Conservation (phyloP, 805 yeast genomes). For the Ogataea wickerhamii region DNA sequence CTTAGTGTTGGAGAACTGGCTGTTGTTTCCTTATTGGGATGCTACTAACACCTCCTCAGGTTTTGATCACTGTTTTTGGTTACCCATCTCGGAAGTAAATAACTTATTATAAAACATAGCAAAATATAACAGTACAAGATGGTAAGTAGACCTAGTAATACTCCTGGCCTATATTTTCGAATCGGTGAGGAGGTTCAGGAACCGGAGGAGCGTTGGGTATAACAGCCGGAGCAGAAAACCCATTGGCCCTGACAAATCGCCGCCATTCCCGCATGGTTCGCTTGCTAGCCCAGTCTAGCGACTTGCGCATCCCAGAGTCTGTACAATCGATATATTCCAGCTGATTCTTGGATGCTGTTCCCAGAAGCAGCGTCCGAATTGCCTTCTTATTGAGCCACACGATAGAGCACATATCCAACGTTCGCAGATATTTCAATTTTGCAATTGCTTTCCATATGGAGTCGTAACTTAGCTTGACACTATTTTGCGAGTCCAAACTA, state of each 20-base stretch:
- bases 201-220: background rate
- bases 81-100: too few relatives aligned
- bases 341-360: constrained; percentile 13
- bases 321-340: constrained; percentile 37
- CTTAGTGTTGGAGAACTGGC: too few relatives aligned
- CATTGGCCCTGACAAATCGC: constrained; percentile 12
- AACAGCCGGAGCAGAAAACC: background rate
- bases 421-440: constrained; percentile 17
- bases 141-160: constrained; percentile 5
- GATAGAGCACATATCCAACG: constrained; percentile 27
- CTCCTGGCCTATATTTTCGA: constrained; percentile 18
- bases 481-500: constrained; percentile 25
- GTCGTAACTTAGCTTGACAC: constrained; percentile 48
- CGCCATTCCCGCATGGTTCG: constrained; percentile 24
- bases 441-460: constrained; percentile 31
- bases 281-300: constrained; percentile 43
- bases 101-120: too few relatives aligned
- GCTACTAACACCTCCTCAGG: too few relatives aligned
- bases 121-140: background rate
- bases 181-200: constrained; percentile 3
- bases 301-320: constrained; percentile 48
- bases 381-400: constrained; percentile 35
- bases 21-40: too few relatives aligned
- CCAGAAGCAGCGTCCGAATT: constrained; percentile 16
- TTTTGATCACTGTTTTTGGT: too few relatives aligned